Base-by-base conservation (phyloP, 176 grass and related monocot genomes). In the Oryza meyeriana region DNA sequence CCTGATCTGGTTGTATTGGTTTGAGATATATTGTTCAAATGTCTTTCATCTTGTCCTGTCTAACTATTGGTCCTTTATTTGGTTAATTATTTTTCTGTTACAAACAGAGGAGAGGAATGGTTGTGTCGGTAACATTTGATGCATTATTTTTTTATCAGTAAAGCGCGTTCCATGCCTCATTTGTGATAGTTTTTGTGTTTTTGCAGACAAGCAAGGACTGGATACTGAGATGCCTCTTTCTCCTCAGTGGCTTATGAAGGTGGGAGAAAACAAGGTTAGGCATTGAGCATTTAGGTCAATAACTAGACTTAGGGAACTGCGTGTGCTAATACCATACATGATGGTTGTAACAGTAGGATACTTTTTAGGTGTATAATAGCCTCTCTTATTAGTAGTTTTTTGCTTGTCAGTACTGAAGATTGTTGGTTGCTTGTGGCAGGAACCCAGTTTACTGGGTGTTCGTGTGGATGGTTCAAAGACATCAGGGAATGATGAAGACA, bases 221-320 rank as follows among this genome's bases (percentile, higher is more conserved):
- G 93, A 99, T 76, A 88, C 79, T 84, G 79, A 89, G 52, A 86
- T 99, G 77, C 96, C 96, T 34, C 96, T 99, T 85, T 99, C 96
- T 87, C 96, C 96, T 90, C 96, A 99, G 79, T 99, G 96, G 96
- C 96, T 99, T 89, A 84, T 95, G 85, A 99, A 95, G 72, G 67
- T 88, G 71, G 85, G 87, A 29, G 85, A 99, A 80, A 90, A 83
- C 80, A 86, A 76, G 81, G 47, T 88, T 48, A 71, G 64, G 44
- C 61, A 40, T 63, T 31, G 55, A 75, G 33, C 14, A 68, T 16
- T 36, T 66, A 35, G 62, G 35, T 41, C 40, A 81, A 8, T 77
- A 79, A 45, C 32, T 79, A 59, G n/a, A 69, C 48, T 77, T 80
- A 6, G 59, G 29, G 41, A 17, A 29, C 34, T 80, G 30, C 72